phyloP scores from a whole-genome alignment of 495 filamentous ascomycete species.

The Terfezia boudieri region DNA sequence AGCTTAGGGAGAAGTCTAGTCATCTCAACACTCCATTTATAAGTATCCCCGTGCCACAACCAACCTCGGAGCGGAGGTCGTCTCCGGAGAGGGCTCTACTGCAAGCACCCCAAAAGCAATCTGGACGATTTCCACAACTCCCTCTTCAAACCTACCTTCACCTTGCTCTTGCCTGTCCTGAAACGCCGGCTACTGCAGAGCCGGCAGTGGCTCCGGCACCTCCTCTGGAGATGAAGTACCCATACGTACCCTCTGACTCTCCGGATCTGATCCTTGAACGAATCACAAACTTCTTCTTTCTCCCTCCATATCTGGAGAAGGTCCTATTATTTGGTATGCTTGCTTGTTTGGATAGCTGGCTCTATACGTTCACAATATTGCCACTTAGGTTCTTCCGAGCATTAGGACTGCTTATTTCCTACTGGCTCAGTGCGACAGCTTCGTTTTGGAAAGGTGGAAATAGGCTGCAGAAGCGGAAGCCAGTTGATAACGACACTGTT shows the following conservation, averaged over 20 bases:
- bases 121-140: constrained; percentile 9
- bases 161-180: constrained; percentile 15
- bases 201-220: background rate
- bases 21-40: background rate
- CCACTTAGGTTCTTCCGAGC: constrained; percentile 79
- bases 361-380: constrained; percentile 85
- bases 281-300: constrained; percentile 65
- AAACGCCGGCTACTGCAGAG: constrained; percentile 1
- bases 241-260: constrained; percentile 36
- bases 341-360: constrained; percentile 90
- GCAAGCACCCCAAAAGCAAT: background rate
- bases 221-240: constrained; percentile 1
- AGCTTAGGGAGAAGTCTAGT: background rate
- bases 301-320: constrained; percentile 66
- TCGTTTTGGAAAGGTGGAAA: constrained; percentile 12
- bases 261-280: constrained; percentile 89
- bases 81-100: background rate
- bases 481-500: constrained; percentile 1
- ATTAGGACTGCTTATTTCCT: constrained; percentile 46
- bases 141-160: constrained; percentile 18
- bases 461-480: constrained; percentile 6
- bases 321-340: constrained; percentile 69
- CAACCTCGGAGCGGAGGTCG: background rate
- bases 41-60: background rate
- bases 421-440: constrained; percentile 27